These are phyloP conservation scores for Colletotrichum simmondsii DNA, from an alignment of 2,329 filamentous ascomycete genomes.

Conservation along the genomic window DNA sequence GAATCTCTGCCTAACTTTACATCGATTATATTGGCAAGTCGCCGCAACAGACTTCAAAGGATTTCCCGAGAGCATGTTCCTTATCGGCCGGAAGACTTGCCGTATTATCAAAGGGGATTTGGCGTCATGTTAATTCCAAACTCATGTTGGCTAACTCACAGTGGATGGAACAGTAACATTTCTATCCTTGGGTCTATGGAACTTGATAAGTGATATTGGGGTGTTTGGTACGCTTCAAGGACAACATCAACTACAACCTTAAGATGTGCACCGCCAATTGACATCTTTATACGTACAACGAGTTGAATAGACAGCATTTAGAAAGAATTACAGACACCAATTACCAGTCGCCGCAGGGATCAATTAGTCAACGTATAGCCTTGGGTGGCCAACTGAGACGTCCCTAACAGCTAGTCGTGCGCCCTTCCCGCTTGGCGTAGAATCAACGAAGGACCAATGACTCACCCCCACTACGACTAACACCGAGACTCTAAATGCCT, in stretches of 20 bases:
- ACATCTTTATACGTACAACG: too few relatives aligned
- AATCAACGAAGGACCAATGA: neutral
- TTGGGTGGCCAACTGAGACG: neutral
- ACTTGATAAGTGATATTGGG: too few relatives aligned
- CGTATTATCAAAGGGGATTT: neutral
- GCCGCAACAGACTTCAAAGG: too few relatives aligned
- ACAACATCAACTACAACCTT: too few relatives aligned
- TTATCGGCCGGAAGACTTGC: neutral
- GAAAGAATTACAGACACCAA: neutral
- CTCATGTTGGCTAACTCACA: neutral
- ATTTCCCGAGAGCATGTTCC: neutral
- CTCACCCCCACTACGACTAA: neutral
- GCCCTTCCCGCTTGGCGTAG: neutral
- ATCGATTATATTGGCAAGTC: too few relatives aligned
- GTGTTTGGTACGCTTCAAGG: too few relatives aligned
- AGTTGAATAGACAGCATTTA: neutral
- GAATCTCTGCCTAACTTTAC: too few relatives aligned
- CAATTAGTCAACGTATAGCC: neutral
- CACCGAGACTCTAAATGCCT: neutral
- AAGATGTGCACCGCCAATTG: too few relatives aligned
- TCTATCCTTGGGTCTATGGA: too few relatives aligned
- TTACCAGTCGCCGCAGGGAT: too few relatives aligned
- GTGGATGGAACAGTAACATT: neutral
- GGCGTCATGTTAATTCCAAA: neutral
- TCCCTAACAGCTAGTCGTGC: neutral